Percentiles rank a stretch among this genome's conserved stretches.
phyloP scores from a whole-genome alignment of 2,329 filamentous ascomycete genomes.

The Phialemoniopsis sp. region DNA sequence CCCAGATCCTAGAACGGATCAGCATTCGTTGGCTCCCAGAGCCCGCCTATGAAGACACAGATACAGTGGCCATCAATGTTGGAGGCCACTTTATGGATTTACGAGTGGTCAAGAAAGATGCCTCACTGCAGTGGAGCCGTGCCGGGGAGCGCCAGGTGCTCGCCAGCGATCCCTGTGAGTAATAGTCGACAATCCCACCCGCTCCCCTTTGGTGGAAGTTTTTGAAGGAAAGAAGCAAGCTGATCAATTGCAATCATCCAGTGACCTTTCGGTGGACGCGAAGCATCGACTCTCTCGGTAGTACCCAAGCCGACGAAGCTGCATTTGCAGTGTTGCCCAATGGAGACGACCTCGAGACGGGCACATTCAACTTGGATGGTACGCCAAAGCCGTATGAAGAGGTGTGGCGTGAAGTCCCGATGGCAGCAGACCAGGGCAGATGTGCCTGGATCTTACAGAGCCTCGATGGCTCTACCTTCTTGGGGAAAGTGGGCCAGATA shows the following conservation, averaged over 20 bases:
- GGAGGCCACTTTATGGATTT: slow-evolving; percentile 5
- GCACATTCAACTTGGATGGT: slow-evolving; percentile 4
- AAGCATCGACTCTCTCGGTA: too few relatives aligned
- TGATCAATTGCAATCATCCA: too few relatives aligned
- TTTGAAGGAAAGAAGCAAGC: too few relatives aligned
- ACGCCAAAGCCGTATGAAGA: slow-evolving; percentile 4
- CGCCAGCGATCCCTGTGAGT: not conserved
- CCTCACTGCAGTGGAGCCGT: slow-evolving; percentile 5
- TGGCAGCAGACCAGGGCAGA: too few relatives aligned
- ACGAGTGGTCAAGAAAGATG: slow-evolving; percentile 4
- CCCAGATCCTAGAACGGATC: too few relatives aligned
- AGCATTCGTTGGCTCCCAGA: slow-evolving; percentile 7
- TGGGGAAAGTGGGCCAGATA: too few relatives aligned
- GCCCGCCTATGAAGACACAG: slow-evolving; percentile 1
- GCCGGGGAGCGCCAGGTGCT: slow-evolving; percentile 4
- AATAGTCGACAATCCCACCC: not conserved
- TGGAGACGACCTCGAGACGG: slow-evolving; percentile 7
- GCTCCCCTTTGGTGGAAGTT: too few relatives aligned
- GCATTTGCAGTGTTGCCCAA: slow-evolving; percentile 2
- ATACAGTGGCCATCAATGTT: slow-evolving; percentile 4
- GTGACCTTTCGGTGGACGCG: too few relatives aligned
- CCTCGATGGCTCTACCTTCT: too few relatives aligned
- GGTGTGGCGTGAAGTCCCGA: too few relatives aligned
- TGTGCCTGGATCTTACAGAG: too few relatives aligned
- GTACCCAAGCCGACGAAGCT: slow-evolving; percentile 4